Evolutionary conservation across 2,329 filamentous ascomycete genomes (phyloP), one percentile per base, ranked within the genome.

Genomic region (Aspergillus calidoustus): DNA sequence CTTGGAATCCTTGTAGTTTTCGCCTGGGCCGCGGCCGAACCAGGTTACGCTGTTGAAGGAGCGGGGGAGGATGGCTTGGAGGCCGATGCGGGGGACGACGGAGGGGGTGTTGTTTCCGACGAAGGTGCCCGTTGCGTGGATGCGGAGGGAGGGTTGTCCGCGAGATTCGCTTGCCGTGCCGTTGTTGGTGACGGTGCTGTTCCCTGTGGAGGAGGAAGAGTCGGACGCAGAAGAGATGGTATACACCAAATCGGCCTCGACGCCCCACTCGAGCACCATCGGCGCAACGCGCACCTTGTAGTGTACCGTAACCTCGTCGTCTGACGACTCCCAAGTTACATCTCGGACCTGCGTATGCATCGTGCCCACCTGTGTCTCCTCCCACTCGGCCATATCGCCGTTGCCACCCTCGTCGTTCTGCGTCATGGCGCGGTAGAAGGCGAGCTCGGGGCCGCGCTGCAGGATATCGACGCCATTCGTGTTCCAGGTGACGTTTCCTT

Each of bases 1-100:
- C 61, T 90, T 89, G 76, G 86, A 89, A 76, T 92, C 89, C 17
- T 79, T 77, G 77, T 91, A 92, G 11, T 82, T 85, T 72, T 91
- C 88, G 2, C 86, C 86, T 0, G 87, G 87, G 0, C 89, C 88
- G 5, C 84, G 83, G 6, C 88, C 88, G 62, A 86, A 84, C 87
- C 89, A 92, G 9, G 77, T 73, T 4, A 85, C 83, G 1, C 74
- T 66, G 54, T 84, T 77, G 25, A 87, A 80, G 0, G 72, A 57
- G 38, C 78, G 72, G 4, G 79, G 77, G 0, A 89, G 73, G 38
- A 81, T 79, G 4, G 90, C 68, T 55, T 87, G 82, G 4, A 91
- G 76, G 0, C 89, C 89, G 25, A 89, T 80, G 8, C 89, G 82
- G 0, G 89, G 87, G 0, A 91, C 73, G 8, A 53, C 34, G 58